Percentiles rank a stretch among this genome's conserved stretches.
Evolutionary conservation across 192 early-diverging fungal genomes (phyloP).

Genomic region (Backusella liffmaniae): DNA sequence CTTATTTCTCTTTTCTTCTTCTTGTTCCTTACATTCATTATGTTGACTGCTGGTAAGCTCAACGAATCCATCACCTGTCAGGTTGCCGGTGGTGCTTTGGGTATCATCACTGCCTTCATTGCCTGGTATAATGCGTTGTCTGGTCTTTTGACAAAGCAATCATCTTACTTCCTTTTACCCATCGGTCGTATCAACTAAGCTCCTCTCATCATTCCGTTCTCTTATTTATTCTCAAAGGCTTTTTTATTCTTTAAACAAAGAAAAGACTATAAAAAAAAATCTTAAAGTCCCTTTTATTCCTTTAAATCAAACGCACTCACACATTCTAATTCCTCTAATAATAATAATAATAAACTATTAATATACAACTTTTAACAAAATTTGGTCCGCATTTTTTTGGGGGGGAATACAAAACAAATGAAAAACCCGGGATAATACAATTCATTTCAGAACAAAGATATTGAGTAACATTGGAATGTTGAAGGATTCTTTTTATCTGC

Average conservation of each 20-base stretch:
- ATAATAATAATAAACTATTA: not conserved
- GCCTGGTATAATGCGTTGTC: constrained; percentile 77
- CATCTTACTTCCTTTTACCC: constrained; percentile 58
- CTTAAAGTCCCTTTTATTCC: not conserved
- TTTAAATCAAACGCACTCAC: not conserved
- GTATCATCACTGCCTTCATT: constrained; percentile 68
- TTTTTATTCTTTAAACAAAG: not conserved
- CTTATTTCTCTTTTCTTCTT: constrained; percentile 69
- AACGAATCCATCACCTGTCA: constrained; percentile 42
- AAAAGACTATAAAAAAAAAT: not conserved
- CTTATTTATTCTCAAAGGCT: not conserved
- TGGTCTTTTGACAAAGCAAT: constrained; percentile 55
- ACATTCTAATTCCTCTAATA: not conserved
- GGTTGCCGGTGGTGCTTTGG: constrained; percentile 71
- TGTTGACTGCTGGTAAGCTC: constrained; percentile 67
- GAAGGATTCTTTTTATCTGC: not conserved
- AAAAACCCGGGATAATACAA: not conserved
- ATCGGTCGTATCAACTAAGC: constrained; percentile 27
- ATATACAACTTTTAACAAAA: not conserved
- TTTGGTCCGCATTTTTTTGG: no score
- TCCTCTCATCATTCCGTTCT: not conserved
- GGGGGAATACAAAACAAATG: not conserved
- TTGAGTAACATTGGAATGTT: not conserved
- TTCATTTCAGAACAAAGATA: not conserved
- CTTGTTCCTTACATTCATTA: constrained; percentile 63